A percentile compares a stretch with the other conserved stretches of the same genome.
Conservation (phyloP, 2,329 filamentous ascomycete genomes). For the Ophiostoma quercus region DNA sequence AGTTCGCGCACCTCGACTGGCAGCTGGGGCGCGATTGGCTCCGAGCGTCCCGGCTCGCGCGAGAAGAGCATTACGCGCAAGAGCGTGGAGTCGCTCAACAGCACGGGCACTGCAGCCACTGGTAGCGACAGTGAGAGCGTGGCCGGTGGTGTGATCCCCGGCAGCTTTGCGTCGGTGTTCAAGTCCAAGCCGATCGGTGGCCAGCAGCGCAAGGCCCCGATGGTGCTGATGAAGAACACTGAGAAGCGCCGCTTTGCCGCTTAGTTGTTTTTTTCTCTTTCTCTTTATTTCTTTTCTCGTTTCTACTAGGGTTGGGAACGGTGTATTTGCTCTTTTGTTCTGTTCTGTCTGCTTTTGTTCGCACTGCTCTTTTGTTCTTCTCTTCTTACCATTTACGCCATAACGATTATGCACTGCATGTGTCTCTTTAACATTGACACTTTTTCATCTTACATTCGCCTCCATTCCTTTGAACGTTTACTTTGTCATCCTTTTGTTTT, state of each 20-base stretch:
- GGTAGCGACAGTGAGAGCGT: slow-evolving; percentile 38
- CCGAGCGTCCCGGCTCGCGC: slow-evolving; percentile 69
- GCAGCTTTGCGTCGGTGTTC: slow-evolving; percentile 63
- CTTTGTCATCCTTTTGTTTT: background rate
- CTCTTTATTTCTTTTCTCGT: background rate
- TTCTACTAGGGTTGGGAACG: background rate
- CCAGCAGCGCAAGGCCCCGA: slow-evolving; percentile 69
- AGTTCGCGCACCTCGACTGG: slow-evolving; percentile 73
- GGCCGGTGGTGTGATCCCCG: slow-evolving; percentile 43
- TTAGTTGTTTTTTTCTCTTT: slow-evolving; percentile 1
- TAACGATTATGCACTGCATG: slow-evolving; percentile 17
- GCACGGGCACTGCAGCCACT: slow-evolving; percentile 34
- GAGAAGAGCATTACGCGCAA: slow-evolving; percentile 52
- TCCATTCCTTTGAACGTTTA: slow-evolving; percentile 11
- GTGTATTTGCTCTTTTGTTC: background rate
- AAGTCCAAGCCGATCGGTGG: slow-evolving; percentile 57
- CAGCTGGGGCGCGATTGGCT: slow-evolving; percentile 74
- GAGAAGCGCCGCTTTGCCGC: slow-evolving; percentile 66
- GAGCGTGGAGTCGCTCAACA: slow-evolving; percentile 61
- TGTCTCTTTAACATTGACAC: slow-evolving; percentile 11
- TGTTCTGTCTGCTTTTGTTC: slow-evolving; percentile 2
- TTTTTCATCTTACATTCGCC: slow-evolving; percentile 7
- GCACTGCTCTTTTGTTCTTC: background rate
- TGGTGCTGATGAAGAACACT: slow-evolving; percentile 79
- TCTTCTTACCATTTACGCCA: slow-evolving; percentile 13